Percentiles rank a stretch among this genome's conserved stretches.
These are phyloP conservation scores for Coniella lustricola DNA, from an alignment of 2,329 filamentous ascomycete genomes.

Conservation along the genomic window DNA sequence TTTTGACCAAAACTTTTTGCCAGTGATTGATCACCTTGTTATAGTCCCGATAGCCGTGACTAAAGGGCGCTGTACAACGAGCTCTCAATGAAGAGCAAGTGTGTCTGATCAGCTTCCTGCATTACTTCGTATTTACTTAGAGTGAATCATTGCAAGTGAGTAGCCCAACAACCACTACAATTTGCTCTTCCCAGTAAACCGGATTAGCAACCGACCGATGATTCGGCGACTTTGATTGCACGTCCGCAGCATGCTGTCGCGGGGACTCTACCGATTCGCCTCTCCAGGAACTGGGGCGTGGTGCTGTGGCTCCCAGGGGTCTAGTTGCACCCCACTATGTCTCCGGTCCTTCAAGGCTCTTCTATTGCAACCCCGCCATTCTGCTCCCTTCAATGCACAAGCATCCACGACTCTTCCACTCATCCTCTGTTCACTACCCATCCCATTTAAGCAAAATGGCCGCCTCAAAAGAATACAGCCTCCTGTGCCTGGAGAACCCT, in stretches of 20 bases:
- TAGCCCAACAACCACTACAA: too few relatives aligned
- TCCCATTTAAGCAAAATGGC: conserved; percentile 52
- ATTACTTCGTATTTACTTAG: too few relatives aligned
- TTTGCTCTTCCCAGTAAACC: neutral
- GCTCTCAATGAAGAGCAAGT: too few relatives aligned
- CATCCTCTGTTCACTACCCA: conserved; percentile 14
- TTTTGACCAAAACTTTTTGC: conserved; percentile 7
- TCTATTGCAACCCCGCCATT: conserved; percentile 24
- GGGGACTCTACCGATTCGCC: conserved; percentile 11
- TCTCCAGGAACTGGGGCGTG: conserved; percentile 5
- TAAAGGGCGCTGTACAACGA: neutral
- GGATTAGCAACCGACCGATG: neutral
- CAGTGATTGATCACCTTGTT: conserved; percentile 11
- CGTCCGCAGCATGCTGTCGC: conserved; percentile 6
- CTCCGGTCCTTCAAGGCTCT: conserved; percentile 13
- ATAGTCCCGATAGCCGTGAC: neutral
- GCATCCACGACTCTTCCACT: conserved; percentile 15
- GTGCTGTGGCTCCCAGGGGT: conserved; percentile 4
- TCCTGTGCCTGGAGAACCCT: conserved; percentile 94
- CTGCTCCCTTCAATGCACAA: conserved; percentile 20
- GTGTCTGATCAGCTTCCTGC: too few relatives aligned
- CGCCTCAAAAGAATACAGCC: conserved; percentile 70
- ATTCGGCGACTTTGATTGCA: conserved; percentile 11
- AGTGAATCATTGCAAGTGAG: too few relatives aligned
- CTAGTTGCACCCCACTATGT: conserved; percentile 14